phyloP scores from a whole-genome alignment of 768 basidiomycete species.

The Pleurotus eryngii region DNA sequence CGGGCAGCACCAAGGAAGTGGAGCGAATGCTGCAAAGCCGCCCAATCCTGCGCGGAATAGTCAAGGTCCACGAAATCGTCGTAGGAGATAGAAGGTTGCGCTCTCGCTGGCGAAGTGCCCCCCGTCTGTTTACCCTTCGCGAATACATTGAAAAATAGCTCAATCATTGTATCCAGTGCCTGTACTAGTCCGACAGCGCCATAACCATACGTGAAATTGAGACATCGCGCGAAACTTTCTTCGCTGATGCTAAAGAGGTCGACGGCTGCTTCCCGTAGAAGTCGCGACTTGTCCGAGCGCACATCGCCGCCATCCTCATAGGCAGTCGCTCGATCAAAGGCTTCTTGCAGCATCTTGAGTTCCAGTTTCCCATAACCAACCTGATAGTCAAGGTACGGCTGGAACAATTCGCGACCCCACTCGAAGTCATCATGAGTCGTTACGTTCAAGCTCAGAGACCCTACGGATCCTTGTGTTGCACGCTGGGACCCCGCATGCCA shows the following conservation, averaged over 20 bases:
- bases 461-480: conserved; percentile 20
- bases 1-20: conserved; percentile 83
- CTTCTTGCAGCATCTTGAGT: conserved; percentile 59
- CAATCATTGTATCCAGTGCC: conserved; percentile 69
- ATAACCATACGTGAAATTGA: conserved; percentile 86
- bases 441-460: conserved; percentile 18
- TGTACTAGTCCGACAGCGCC: conserved; percentile 71
- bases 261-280: conserved; percentile 70
- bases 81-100: conserved; percentile 31
- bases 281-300: conserved; percentile 50
- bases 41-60: conserved; percentile 89
- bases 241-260: conserved; percentile 78
- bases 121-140: conserved; percentile 48
- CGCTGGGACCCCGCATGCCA: conserved; percentile 43
- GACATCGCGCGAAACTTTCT: conserved; percentile 72
- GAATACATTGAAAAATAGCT: conserved; percentile 66
- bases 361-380: conserved; percentile 81
- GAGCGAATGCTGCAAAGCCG: conserved; percentile 75
- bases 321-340: conserved; percentile 46
- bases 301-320: conserved; percentile 35
- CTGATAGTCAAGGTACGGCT: conserved; percentile 92
- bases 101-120: conserved; percentile 19
- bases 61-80: conserved; percentile 78
- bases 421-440: conserved; percentile 40
- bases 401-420: conserved; percentile 93